Evolutionary conservation across 129 eudicot genomes (phyloP).

Genomic region (Lactuca sativa): DNA sequence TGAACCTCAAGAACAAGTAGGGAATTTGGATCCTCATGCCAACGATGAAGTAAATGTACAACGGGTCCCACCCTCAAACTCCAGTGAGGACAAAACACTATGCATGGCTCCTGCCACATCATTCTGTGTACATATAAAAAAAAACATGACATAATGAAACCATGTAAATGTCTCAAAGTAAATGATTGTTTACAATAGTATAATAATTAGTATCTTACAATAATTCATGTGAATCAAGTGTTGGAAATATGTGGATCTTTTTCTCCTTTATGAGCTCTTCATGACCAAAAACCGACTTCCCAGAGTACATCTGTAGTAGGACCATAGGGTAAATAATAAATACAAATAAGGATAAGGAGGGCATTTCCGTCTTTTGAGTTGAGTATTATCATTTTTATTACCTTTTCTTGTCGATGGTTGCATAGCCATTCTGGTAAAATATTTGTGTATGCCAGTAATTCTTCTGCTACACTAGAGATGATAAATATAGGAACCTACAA

Average conservation of each 20-base stretch:
- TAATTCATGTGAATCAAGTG: conserved; percentile 57
- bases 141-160: neutral
- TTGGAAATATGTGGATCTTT: conserved; percentile 63
- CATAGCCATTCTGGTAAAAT: conserved; percentile 91
- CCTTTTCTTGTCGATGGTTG: conserved; percentile 68
- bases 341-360: neutral
- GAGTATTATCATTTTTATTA: conserved; percentile 3
- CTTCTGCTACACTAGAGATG: conserved; percentile 83
- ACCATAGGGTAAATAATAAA: neutral
- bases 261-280: conserved; percentile 64
- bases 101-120: conserved; percentile 95
- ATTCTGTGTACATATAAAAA: conserved; percentile 40
- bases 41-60: conserved; percentile 78
- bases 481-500: conserved; percentile 78
- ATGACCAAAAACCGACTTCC: conserved; percentile 65
- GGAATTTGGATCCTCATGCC: conserved; percentile 73
- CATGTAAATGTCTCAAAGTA: neutral
- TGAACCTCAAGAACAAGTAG: conserved; percentile 73
- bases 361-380: neutral
- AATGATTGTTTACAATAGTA: neutral
- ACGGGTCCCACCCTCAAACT: conserved; percentile 89
- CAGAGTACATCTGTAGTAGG: conserved; percentile 67
- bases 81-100: conserved; percentile 94
- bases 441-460: conserved; percentile 58
- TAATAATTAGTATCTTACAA: conserved; percentile 42